Percentiles rank a stretch among this genome's conserved stretches.
Evolutionary conservation across 108 stramenopile genomes (phyloP).

Genomic region (Cyclostephanos tholiformis): DNA sequence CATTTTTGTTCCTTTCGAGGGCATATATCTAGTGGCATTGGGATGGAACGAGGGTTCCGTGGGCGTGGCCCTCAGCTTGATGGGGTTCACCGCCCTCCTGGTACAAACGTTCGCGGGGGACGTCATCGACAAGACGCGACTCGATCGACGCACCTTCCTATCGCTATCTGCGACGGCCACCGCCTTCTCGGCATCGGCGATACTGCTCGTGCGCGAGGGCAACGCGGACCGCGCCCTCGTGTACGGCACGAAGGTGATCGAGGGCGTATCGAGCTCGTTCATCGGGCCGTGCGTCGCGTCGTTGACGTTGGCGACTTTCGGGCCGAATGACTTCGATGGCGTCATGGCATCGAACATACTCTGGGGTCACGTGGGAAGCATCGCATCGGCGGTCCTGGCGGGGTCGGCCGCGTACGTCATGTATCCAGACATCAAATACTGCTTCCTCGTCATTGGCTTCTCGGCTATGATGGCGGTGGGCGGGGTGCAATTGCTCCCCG

Average conservation of each 20-base stretch:
- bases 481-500: conserved; percentile 70
- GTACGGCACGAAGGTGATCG: conserved; percentile 73
- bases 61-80: conserved; percentile 74
- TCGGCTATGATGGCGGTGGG: conserved; percentile 69
- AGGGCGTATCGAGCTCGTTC: conserved; percentile 80
- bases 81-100: conserved; percentile 82
- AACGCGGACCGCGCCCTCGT: conserved; percentile 78
- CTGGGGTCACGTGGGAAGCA: conserved; percentile 82
- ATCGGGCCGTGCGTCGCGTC: conserved; percentile 86
- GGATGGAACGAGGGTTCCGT: conserved; percentile 89
- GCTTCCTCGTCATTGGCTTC: conserved; percentile 82
- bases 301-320: conserved; percentile 75
- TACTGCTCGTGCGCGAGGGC: conserved; percentile 77
- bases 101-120: conserved; percentile 87
- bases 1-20: conserved; percentile 47
- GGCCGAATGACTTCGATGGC: conserved; percentile 81
- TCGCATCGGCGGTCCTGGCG: conserved; percentile 76
- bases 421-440: conserved; percentile 82
- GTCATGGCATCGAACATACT: conserved; percentile 84
- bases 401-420: conserved; percentile 65
- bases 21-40: conserved; percentile 80
- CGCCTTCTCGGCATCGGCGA: conserved; percentile 78
- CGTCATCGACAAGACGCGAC: conserved; percentile 71
- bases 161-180: conserved; percentile 64
- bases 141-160: conserved; percentile 79